A percentile compares a stretch with the other conserved stretches of the same genome.
Evolutionary conservation across 768 basidiomycete species (phyloP).

Genomic region (Leccinum rimulosum): DNA sequence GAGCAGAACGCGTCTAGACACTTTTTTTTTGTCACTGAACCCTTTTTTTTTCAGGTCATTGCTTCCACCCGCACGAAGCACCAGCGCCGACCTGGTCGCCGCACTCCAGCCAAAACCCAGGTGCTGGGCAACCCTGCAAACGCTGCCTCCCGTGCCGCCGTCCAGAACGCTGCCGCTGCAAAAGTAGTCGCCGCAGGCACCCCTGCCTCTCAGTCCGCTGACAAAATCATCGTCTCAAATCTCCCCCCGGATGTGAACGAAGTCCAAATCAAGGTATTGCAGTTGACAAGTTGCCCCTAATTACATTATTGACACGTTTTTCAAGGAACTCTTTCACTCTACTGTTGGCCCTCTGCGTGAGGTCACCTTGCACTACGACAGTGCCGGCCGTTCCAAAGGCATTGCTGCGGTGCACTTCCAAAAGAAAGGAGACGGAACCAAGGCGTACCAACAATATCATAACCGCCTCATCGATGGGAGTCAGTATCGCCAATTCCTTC

Average conservation of each 20-base stretch:
- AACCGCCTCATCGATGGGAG: slow-evolving; percentile 99
- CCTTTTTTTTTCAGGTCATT: slow-evolving; percentile 54
- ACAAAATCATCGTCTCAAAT: slow-evolving; percentile 96
- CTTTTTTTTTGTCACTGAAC: slow-evolving; percentile 10
- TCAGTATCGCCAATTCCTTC: slow-evolving; percentile 77
- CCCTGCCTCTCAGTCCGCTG: slow-evolving; percentile 44
- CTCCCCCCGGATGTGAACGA: slow-evolving; percentile 93
- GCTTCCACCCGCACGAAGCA: slow-evolving; percentile 49
- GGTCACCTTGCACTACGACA: slow-evolving; percentile 84
- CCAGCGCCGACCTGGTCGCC: slow-evolving; percentile 39
- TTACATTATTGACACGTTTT: slow-evolving; percentile 3
- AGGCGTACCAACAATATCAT: slow-evolving; percentile 94
- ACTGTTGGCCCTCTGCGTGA: slow-evolving; percentile 88
- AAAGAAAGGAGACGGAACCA: slow-evolving; percentile 84
- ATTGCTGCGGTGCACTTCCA: slow-evolving; percentile 84
- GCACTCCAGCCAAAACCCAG: slow-evolving; percentile 50
- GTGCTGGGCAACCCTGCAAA: slow-evolving; percentile 56
- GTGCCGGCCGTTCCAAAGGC: slow-evolving; percentile 85
- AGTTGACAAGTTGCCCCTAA: not conserved
- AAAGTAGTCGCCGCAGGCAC: slow-evolving; percentile 41
- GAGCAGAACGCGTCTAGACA: slow-evolving; percentile 21
- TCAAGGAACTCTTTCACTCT: slow-evolving; percentile 86
- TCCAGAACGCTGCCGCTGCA: slow-evolving; percentile 40
- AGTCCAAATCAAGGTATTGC: slow-evolving; percentile 80
- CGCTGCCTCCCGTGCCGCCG: slow-evolving; percentile 53